phyloP scores from a whole-genome alignment of 2,329 filamentous ascomycete species.

The Talaromyces sp. region DNA sequence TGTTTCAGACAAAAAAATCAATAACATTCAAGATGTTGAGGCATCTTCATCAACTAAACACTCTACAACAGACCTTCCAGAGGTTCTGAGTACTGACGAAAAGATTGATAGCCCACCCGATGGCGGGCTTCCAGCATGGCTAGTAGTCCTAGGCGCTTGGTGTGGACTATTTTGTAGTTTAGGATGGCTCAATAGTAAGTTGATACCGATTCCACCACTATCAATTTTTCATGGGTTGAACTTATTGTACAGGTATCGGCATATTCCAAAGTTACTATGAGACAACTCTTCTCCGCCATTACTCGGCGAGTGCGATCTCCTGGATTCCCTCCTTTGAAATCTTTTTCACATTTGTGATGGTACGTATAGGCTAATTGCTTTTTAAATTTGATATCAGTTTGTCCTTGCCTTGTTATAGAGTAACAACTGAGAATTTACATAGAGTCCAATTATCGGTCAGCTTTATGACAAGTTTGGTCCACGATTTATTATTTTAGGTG shows the following conservation, averaged over 20 bases:
- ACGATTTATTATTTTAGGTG: conserved; percentile 42
- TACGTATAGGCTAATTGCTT: conserved; percentile 50
- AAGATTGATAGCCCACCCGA: conserved; percentile 5
- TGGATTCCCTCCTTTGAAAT: conserved; percentile 53
- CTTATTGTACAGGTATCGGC: conserved; percentile 39
- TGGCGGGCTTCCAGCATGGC: conserved; percentile 10
- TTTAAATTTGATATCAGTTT: conserved; percentile 47
- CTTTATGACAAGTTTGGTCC: conserved; percentile 53
- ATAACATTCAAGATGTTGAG: neutral
- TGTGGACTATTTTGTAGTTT: conserved; percentile 19
- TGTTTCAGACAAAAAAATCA: conserved; percentile 4
- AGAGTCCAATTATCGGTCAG: conserved; percentile 43
- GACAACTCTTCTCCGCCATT: conserved; percentile 36
- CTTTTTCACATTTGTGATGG: conserved; percentile 52
- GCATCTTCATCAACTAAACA: neutral
- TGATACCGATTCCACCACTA: neutral
- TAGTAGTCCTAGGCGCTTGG: conserved; percentile 18
- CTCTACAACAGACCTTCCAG: conserved; percentile 5
- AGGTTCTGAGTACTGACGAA: conserved; percentile 2
- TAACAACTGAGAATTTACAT: neutral
- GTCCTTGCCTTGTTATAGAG: conserved; percentile 45
- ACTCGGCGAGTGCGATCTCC: conserved; percentile 48
- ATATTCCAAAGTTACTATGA: conserved; percentile 55
- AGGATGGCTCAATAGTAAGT: conserved; percentile 17
- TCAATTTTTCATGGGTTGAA: neutral